phyloP scores from a whole-genome alignment of 179 eudicot genomes.

The Silene vulgaris region DNA sequence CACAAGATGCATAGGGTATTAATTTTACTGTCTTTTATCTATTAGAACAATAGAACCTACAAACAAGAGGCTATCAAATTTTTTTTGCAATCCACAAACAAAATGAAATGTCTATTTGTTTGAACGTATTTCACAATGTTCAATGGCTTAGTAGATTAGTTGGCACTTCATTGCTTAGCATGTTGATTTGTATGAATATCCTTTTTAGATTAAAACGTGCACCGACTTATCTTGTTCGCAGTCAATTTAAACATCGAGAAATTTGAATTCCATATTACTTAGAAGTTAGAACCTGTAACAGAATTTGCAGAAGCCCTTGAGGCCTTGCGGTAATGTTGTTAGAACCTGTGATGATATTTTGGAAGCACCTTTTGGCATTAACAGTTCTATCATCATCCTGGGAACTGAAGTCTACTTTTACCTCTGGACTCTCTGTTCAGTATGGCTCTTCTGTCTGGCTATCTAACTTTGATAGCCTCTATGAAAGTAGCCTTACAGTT shows the following conservation, averaged over 20 bases:
- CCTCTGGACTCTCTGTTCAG: background rate
- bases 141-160: background rate
- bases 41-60: background rate
- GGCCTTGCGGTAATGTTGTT: background rate
- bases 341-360: background rate
- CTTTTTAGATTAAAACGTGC: background rate
- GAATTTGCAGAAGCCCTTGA: background rate
- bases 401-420: background rate
- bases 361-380: background rate
- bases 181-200: background rate
- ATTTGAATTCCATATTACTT: background rate
- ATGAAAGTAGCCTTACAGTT: background rate
- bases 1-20: background rate
- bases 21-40: background rate
- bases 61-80: too few relatives aligned
- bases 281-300: background rate
- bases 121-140: too few relatives aligned
- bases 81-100: too few relatives aligned
- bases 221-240: background rate
- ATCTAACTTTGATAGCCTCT: constrained; percentile 5
- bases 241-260: constrained; percentile 8
- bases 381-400: background rate
- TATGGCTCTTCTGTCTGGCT: constrained; percentile 5
- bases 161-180: constrained; percentile 1
- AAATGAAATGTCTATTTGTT: too few relatives aligned